phyloP scores from a whole-genome alignment of 306 rosid genomes.

The Medicago lupulina region DNA sequence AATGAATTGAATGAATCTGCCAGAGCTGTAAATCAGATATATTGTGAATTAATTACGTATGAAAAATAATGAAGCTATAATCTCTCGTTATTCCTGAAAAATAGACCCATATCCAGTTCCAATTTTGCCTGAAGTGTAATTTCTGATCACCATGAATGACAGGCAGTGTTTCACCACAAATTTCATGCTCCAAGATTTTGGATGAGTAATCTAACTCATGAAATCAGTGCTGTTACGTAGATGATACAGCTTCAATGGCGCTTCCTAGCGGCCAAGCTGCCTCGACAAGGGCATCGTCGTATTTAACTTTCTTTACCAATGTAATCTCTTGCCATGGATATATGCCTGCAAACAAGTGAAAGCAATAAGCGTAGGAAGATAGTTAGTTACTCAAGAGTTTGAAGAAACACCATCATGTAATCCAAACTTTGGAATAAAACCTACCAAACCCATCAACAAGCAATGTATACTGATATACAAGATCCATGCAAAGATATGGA shows the following conservation, averaged over 20 bases:
- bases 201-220: conserved; percentile 48
- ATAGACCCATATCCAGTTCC: conserved; percentile 43
- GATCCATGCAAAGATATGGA: conserved; percentile 98
- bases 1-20: conserved; percentile 50
- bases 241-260: conserved; percentile 95
- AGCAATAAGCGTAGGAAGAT: conserved; percentile 27
- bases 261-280: conserved; percentile 99
- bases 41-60: conserved; percentile 49
- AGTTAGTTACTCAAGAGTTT: background rate
- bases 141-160: conserved; percentile 40
- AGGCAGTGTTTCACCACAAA: conserved; percentile 40
- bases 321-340: conserved; percentile 94
- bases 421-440: conserved; percentile 40
- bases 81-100: conserved; percentile 50
- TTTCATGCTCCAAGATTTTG: conserved; percentile 24
- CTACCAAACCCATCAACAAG: conserved; percentile 96
- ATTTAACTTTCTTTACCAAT: conserved; percentile 88
- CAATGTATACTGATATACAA: conserved; percentile 78
- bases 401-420: conserved; percentile 27
- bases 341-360: conserved; percentile 64
- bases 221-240: conserved; percentile 54
- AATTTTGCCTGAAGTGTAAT: conserved; percentile 42
- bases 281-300: conserved; percentile 80
- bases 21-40: conserved; percentile 42
- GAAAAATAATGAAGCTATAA: conserved; percentile 49